Base-by-base conservation (phyloP, 352 stramenopile species). In the Phytopythium boreale region DNA sequence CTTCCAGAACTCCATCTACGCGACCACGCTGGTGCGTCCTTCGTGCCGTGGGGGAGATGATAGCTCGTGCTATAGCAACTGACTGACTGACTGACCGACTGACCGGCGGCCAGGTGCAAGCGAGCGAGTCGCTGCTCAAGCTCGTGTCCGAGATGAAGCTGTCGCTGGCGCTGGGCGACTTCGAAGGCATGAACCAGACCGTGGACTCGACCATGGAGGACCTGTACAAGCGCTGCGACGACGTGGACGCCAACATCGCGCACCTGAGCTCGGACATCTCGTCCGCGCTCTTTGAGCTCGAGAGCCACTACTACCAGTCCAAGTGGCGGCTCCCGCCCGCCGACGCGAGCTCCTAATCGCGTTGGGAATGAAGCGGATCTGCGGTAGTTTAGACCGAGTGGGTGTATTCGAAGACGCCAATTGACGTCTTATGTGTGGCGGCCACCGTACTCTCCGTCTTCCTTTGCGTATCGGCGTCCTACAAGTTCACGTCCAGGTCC, bases 181-280 rank as follows among this genome's bases (percentile, higher is more conserved):
- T 94, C 57, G 85, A 94, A 69, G 84, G 83, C 63, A 94, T 92
- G 82, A 94, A 88, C 62, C 84, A 92, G 69, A 90, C 81, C n/a
- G 78, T 92, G 4, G 85, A 94, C 66, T 67, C 78, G 44, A 90
- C 79, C 11, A 76, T 76, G 53, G 82, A 91, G 37, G 82, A 90
- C 36, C 77, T 90, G 22, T 74, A 79, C 44, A 89, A 90, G 66
- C 74, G 82, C 81, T 90, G 81, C 58, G 84, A 94, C 68, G 85
- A 92, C 56, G 81, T 94, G 61, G 82, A 94, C 63, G 79, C 78
- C 34, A 80, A 91, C 52, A 88, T 94, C 41, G 76, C 77, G 34
- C 84, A 94, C 67, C 69, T 94, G 57, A 91, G 77, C 63, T 80
- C 83, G 5, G 85, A 94, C 72, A 84, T 94, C 17, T 85, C 81